Percentiles rank a stretch among this genome's conserved stretches.
Conservation (phyloP, 1,139 yeast genomes). For the Petasospora fabianii region DNA sequence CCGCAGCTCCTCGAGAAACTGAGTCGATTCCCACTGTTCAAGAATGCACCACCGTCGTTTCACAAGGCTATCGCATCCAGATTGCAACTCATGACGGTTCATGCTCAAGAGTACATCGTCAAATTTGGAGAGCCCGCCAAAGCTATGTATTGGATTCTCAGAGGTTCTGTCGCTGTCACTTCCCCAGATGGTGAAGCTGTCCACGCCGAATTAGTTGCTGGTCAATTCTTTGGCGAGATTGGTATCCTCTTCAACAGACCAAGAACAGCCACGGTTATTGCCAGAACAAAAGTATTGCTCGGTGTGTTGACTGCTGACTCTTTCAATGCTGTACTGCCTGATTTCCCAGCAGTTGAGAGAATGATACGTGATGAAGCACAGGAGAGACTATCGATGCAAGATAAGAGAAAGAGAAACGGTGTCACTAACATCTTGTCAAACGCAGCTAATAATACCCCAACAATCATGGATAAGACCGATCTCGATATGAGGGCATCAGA, state of each 20-base stretch:
- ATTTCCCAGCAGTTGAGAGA: conserved; percentile 62
- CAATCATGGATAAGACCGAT: conserved; percentile 4
- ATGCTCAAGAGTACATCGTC: conserved; percentile 65
- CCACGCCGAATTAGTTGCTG: conserved; percentile 65
- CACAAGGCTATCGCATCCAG: conserved; percentile 56
- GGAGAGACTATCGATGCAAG: conserved; percentile 67
- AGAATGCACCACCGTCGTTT: conserved; percentile 62
- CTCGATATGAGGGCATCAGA: conserved; percentile 17
- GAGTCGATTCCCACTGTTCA: conserved; percentile 58
- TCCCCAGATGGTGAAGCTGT: conserved; percentile 73
- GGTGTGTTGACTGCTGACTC: conserved; percentile 68
- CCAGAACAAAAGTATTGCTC: conserved; percentile 59
- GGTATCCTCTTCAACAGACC: conserved; percentile 74
- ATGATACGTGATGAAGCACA: conserved; percentile 76
- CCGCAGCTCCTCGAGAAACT: conserved; percentile 50
- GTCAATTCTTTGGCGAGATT: conserved; percentile 74
- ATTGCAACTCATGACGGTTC: conserved; percentile 54
- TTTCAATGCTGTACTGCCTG: conserved; percentile 53
- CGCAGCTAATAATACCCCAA: not conserved
- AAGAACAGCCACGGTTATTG: conserved; percentile 76
- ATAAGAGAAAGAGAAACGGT: conserved; percentile 46
- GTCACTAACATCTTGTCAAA: conserved; percentile 23
- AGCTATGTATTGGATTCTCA: conserved; percentile 76
- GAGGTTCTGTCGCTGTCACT: conserved; percentile 70
- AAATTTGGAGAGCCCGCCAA: conserved; percentile 71